phyloP scores from a whole-genome alignment of 768 basidiomycete genomes.

The Ramaria sp. region DNA sequence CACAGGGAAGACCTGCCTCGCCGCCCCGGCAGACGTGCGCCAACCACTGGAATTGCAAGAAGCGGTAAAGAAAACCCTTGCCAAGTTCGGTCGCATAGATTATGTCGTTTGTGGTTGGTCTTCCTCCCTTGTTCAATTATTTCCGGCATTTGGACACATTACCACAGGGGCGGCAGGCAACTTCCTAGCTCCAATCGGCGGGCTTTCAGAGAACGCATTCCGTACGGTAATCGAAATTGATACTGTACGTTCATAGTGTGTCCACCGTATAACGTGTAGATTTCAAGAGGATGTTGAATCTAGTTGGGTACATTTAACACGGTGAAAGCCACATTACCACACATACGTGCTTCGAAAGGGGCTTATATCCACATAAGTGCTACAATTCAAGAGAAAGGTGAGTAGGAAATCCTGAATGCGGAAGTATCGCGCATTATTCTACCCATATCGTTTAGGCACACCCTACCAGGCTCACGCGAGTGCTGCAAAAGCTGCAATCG shows the following conservation, averaged over 20 bases:
- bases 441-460: constrained; percentile 33
- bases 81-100: constrained; percentile 78
- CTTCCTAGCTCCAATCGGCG: constrained; percentile 81
- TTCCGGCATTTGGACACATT: neutral
- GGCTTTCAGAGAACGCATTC: constrained; percentile 84
- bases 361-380: constrained; percentile 86
- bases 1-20: constrained; percentile 64
- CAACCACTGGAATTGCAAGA: constrained; percentile 57
- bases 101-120: constrained; percentile 84
- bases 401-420: constrained; percentile 9
- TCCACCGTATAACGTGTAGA: neutral
- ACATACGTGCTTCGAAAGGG: constrained; percentile 63
- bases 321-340: constrained; percentile 77
- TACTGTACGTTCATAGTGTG: constrained; percentile 39
- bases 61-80: constrained; percentile 67
- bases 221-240: constrained; percentile 91
- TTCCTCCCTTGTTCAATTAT: neutral
- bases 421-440: neutral
- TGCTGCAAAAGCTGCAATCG: constrained; percentile 90
- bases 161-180: constrained; percentile 84
- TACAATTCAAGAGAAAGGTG: constrained; percentile 77
- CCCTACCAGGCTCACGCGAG: constrained; percentile 90
- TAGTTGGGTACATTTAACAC: constrained; percentile 92
- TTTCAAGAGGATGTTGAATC: neutral
- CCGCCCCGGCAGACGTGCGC: constrained; percentile 75